Conservation (phyloP, 495 filamentous ascomycete species). For the Bacidia gigantensis region DNA sequence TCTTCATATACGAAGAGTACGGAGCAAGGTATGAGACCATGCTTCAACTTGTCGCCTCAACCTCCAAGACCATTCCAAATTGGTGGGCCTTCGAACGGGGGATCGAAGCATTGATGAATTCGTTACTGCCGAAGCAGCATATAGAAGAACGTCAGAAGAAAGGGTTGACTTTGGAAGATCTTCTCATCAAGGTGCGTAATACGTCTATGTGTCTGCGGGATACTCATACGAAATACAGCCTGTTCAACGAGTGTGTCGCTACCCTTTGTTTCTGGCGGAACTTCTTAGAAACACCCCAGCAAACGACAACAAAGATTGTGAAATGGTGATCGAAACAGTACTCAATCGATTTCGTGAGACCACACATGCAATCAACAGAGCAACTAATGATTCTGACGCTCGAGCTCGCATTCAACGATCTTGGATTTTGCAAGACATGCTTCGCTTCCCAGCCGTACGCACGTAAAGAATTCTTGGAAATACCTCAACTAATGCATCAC, state of each 20-base stretch:
- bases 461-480: too few species aligned
- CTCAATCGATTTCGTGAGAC: slow-evolving; percentile 57
- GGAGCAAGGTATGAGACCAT: slow-evolving; percentile 75
- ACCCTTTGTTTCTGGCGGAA: slow-evolving; percentile 75
- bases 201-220: neutral
- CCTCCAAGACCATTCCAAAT: slow-evolving; percentile 54
- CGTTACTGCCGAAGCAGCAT: slow-evolving; percentile 55
- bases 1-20: slow-evolving; percentile 79
- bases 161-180: slow-evolving; percentile 65
- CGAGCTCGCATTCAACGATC: slow-evolving; percentile 42
- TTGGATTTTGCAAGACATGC: slow-evolving; percentile 65
- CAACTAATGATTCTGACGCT: slow-evolving; percentile 40
- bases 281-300: slow-evolving; percentile 69
- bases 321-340: slow-evolving; percentile 63
- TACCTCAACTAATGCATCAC: too few species aligned
- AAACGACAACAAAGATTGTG: slow-evolving; percentile 66
- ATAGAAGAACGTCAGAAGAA: slow-evolving; percentile 50
- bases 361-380: slow-evolving; percentile 62
- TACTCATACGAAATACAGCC: slow-evolving; percentile 40
- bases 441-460: slow-evolving; percentile 49
- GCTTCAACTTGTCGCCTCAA: slow-evolving; percentile 55
- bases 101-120: slow-evolving; percentile 70
- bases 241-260: slow-evolving; percentile 86
- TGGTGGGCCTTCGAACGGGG: slow-evolving; percentile 77
- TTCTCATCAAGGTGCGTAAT: slow-evolving; percentile 69